A percentile compares a stretch with the other conserved stretches of the same genome.
phyloP scores from a whole-genome alignment of 2,329 filamentous ascomycete genomes.

The Emericellopsis cladophorae region DNA sequence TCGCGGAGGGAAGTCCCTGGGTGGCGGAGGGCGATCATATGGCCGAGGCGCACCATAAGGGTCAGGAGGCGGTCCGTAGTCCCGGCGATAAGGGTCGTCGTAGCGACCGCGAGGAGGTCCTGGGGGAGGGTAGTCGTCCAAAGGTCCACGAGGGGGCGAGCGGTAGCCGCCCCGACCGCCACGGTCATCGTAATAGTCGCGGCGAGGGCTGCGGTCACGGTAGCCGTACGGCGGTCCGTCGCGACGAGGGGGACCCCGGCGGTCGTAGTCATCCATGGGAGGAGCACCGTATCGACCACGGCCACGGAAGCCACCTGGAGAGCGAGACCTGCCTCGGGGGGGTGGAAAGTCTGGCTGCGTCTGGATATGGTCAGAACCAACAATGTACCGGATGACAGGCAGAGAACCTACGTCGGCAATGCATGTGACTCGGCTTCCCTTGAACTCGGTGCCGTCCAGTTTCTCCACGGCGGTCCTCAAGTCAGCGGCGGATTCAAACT shows the following conservation, averaged over 20 bases:
- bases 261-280: slow-evolving; percentile 68
- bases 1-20: slow-evolving; percentile 31
- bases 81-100: slow-evolving; percentile 65
- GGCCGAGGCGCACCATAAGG: slow-evolving; percentile 45
- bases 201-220: slow-evolving; percentile 74
- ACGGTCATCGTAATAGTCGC: slow-evolving; percentile 80
- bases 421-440: slow-evolving; percentile 76
- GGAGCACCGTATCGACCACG: slow-evolving; percentile 37
- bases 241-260: slow-evolving; percentile 59
- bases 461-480: slow-evolving; percentile 88
- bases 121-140: slow-evolving; percentile 65
- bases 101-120: slow-evolving; percentile 49
- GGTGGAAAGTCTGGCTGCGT: slow-evolving; percentile 65
- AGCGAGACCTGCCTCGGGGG: slow-evolving; percentile 67
- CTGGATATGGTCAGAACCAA: slow-evolving; percentile 27
- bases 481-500: slow-evolving; percentile 89
- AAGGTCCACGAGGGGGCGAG: slow-evolving; percentile 64
- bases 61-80: slow-evolving; percentile 50
- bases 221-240: slow-evolving; percentile 55
- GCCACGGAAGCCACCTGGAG: slow-evolving; percentile 49
- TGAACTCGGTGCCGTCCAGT: slow-evolving; percentile 86
- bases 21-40: slow-evolving; percentile 42
- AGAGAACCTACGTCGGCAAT: slow-evolving; percentile 62
- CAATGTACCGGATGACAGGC: slow-evolving; percentile 3
- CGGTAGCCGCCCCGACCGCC: slow-evolving; percentile 49